phyloP scores from a whole-genome alignment of 176 grass and related monocot genomes.

The Ensete glaucum region DNA sequence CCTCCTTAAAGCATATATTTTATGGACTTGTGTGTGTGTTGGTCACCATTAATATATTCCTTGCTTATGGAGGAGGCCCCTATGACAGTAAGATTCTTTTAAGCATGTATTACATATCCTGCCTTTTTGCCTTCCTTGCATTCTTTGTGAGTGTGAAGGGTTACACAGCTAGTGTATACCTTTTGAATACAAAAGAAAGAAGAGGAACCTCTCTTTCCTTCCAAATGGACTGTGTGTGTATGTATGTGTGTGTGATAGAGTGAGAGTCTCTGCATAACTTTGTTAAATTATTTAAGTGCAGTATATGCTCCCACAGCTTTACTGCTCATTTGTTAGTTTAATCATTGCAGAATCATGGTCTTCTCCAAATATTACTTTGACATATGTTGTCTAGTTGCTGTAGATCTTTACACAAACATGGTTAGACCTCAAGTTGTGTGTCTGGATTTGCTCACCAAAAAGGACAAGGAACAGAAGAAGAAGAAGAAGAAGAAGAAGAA shows the following conservation, averaged over 20 bases:
- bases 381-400: constrained; percentile 7
- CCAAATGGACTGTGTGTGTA: constrained; percentile 21
- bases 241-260: constrained; percentile 29
- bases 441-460: constrained; percentile 24
- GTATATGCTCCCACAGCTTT: constrained; percentile 88
- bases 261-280: constrained; percentile 32
- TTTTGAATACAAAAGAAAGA: constrained; percentile 81
- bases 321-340: constrained; percentile 43
- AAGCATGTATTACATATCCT: constrained; percentile 15
- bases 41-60: constrained; percentile 58
- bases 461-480: constrained; percentile 9
- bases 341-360: constrained; percentile 51
- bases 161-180: constrained; percentile 23
- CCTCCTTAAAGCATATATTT: constrained; percentile 25
- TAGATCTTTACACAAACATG: background rate
- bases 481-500: background rate
- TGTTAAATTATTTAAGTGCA: constrained; percentile 70
- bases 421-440: constrained; percentile 23
- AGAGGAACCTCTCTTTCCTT: constrained; percentile 31
- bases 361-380: constrained; percentile 22
- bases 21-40: constrained; percentile 38
- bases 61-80: constrained; percentile 48
- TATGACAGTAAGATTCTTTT: constrained; percentile 7
- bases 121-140: background rate
- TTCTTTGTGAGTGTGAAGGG: constrained; percentile 57